phyloP scores from a whole-genome alignment of 345 rosid genomes.

The Gynandropsis gynandra region DNA sequence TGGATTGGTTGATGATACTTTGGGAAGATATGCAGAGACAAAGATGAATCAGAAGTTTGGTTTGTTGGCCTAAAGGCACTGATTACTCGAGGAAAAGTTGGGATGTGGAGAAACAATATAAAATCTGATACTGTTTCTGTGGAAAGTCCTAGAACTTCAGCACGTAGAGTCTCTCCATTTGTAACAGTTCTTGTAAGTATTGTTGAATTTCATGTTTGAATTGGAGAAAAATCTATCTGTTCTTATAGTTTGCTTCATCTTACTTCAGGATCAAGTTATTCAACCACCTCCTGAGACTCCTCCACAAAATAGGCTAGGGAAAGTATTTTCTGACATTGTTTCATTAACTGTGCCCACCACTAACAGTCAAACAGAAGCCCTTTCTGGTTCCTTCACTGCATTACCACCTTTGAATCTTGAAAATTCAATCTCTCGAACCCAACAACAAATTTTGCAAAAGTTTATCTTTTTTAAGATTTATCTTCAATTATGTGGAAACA shows the following conservation, averaged over 20 bases:
- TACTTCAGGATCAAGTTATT: constrained; percentile 48
- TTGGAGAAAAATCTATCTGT: neutral
- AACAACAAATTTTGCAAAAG: no score
- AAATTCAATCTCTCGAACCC: constrained; percentile 41
- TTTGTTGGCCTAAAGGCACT: constrained; percentile 73
- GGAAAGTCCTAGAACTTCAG: constrained; percentile 41
- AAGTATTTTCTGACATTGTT: constrained; percentile 60
- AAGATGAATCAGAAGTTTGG: constrained; percentile 97
- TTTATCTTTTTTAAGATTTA: no score
- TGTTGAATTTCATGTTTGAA: constrained; percentile 11
- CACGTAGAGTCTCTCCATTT: constrained; percentile 42
- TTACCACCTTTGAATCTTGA: constrained; percentile 29
- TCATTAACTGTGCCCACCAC: constrained; percentile 44
- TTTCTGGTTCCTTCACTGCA: constrained; percentile 26
- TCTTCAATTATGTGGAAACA: no score
- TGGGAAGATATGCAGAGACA: constrained; percentile 87
- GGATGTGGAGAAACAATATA: constrained; percentile 48
- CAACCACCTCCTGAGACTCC: constrained; percentile 37
- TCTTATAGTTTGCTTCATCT: constrained; percentile 16
- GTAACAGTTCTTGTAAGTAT: constrained; percentile 45
- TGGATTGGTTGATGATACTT: constrained; percentile 11
- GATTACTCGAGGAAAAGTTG: constrained; percentile 34
- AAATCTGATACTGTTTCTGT: constrained; percentile 38
- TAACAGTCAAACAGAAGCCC: constrained; percentile 39
- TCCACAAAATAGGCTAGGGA: constrained; percentile 53